Evolutionary conservation across 1,284 basidiomycete genomes (phyloP), one percentile per base, ranked within the genome.

Genomic region (Neolentinus lepideus): DNA sequence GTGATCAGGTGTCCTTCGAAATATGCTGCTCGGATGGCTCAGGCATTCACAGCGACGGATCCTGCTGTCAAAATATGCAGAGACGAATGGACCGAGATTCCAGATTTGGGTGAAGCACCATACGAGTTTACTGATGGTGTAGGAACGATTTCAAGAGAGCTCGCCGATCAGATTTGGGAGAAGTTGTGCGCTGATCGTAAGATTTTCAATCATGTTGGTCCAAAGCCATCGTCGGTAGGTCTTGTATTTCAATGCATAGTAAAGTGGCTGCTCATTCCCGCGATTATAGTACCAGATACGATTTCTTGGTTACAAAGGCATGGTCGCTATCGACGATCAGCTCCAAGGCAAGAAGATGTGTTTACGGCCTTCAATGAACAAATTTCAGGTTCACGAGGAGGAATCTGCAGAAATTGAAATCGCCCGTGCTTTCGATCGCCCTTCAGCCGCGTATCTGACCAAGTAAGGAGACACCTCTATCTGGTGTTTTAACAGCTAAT

Each of bases 1-100:
- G 75, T 88, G 21, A 75, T 85, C 47, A 69, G 65, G 51, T 75
- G 73, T 33, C 89, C 90, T 4, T 88, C 89, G 1, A 88, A 87
- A 64, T 90, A 83, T 64, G 90, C 88, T 10, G 90, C 90, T 14
- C 78, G 90, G 29, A 73, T 93, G 61, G 86, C 87, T 6, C 90
- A 92, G 68, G 88, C 89, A 0, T 92, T 92, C 63, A 89, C 88
- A 0, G 84, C 85, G 1, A 92, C 90, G 1, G 83, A 88, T 63
- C 81, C 83, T 0, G 87, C 86, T 0, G 77, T 90, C 25, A 67
- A 67, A 16, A 80, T 92, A 47, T 58, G 58, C 2, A 67, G 67
- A n/a, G 61, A 74, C 46, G 74, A 89, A 61, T 88, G 86, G 84
- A 75, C 79, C 55, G 71, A 76, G 58, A 74, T 87, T 43, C 65